phyloP scores from a whole-genome alignment of 2,329 filamentous ascomycete species.

The Calonectria pteridis region DNA sequence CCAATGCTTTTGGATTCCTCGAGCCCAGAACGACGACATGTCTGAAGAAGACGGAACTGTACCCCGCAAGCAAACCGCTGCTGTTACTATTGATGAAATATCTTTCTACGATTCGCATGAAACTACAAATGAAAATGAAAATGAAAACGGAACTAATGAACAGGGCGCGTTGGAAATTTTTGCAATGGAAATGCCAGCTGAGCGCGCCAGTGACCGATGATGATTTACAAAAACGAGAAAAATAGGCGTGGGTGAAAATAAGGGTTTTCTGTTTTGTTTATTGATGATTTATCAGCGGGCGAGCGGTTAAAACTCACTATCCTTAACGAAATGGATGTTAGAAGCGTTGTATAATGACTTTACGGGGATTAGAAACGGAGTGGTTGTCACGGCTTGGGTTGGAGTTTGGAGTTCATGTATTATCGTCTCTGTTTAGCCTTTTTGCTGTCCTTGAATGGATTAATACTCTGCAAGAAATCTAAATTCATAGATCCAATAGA shows the following conservation, averaged over 20 bases:
- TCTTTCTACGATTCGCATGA: conserved; percentile 45
- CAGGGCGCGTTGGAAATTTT: background rate
- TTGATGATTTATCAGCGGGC: conserved; percentile 1
- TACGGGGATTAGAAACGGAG: background rate
- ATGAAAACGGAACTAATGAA: background rate
- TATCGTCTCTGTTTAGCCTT: too few species aligned
- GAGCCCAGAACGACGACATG: conserved; percentile 41
- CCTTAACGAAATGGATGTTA: background rate
- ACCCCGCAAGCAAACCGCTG: conserved; percentile 30
- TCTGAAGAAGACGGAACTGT: conserved; percentile 47
- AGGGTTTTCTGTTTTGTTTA: background rate
- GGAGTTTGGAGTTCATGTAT: background rate
- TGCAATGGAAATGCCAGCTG: background rate
- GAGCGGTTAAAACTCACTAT: conserved; percentile 2
- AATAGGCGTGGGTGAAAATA: too few species aligned
- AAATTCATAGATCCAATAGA: background rate
- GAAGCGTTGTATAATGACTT: conserved; percentile 3
- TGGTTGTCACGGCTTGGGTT: background rate
- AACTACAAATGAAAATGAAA: background rate
- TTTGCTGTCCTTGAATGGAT: background rate
- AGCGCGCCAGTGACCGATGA: background rate
- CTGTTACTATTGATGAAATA: conserved; percentile 47
- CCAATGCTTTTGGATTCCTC: conserved; percentile 70
- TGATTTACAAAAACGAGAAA: background rate
- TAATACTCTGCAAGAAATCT: background rate